Base-by-base conservation (phyloP, 116 monocot species). In the Papilionanthe hybrid region DNA sequence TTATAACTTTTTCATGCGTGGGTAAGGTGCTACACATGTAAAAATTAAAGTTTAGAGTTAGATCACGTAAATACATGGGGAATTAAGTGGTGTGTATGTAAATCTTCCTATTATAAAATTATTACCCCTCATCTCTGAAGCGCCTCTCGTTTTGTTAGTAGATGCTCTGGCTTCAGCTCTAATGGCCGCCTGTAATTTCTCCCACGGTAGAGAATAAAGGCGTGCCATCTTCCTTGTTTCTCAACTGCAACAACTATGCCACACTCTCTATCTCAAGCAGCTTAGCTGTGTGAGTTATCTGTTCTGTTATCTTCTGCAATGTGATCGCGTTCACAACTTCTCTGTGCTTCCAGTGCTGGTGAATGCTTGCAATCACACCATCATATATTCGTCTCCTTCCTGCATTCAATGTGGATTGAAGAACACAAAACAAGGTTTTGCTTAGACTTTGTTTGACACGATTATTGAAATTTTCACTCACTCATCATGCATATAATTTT, bases 341-440 rank as follows among this genome's bases (percentile, higher is more conserved):
- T 82, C 88, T 85, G 81, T 98, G 93, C 79, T 94, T 94, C 94
- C 94, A 93, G 73, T 98, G 92, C 77, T 94, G 94, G 77, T 91
- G 91, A 82, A 94, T 88, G 81, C 86, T 93, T 85, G 78, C 92
- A 71, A 98, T 91, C 45, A 90, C 87, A 45, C 88, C 98, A 78
- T 90, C 90, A 85, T 91, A 98, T 80, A 98, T 72, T 53, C 98
- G 94, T 75, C 98, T 89, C 81, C 94, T 92, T 66, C 98, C 94
- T 98, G 84, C 17, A 63, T 49, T 75, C 32, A 32, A 32, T 32
- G 32, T 32, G 32, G 32, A 32, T 32, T 32, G 32, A 32, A 32
- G 32, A 32, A 32, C 32, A 32, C 32, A 32, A 32, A 32, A 32
- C 1, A 32, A 32, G 32, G 32, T 32, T 32, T n/a, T n/a, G n/a